Conservation (phyloP, 1,284 basidiomycete species). For the Trichosporon faecale region DNA sequence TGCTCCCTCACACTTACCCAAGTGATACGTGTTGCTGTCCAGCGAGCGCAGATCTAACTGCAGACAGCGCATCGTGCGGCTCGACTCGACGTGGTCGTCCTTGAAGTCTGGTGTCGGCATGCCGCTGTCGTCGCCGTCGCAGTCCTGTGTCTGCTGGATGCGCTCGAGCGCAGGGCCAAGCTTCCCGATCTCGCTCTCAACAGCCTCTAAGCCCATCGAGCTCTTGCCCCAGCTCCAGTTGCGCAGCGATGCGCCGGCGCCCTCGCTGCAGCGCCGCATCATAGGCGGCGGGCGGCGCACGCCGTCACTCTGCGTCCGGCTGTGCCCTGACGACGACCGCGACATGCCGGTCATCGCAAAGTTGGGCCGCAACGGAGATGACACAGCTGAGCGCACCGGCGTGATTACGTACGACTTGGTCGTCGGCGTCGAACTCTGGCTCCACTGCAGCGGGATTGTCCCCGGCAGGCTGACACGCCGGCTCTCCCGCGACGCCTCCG, state of each 20-base stretch:
- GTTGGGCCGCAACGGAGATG: background rate
- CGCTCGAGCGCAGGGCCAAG: constrained; percentile 1
- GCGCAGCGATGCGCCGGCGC: background rate
- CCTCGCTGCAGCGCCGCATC: constrained; percentile 17
- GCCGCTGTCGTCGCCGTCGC: background rate
- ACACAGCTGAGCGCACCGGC: background rate
- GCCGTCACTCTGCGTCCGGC: background rate
- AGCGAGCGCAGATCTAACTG: constrained; percentile 44
- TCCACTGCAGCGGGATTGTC: constrained; percentile 5
- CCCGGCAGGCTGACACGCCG: background rate
- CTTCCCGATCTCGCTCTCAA: constrained; percentile 3
- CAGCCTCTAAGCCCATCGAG: background rate
- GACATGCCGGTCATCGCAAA: constrained; percentile 9
- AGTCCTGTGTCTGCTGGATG: background rate
- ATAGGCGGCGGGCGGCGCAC: background rate
- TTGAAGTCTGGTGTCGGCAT: background rate
- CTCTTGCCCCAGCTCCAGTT: background rate
- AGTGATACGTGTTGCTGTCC: constrained; percentile 13
- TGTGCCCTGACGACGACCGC: constrained; percentile 8
- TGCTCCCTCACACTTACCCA: constrained; percentile 13
- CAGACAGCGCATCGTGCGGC: constrained; percentile 39
- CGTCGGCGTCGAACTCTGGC: constrained; percentile 9
- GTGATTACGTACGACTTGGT: constrained; percentile 3
- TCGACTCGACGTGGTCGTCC: background rate
- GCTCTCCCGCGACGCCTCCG: background rate